Base-by-base conservation (phyloP, 768 basidiomycete genomes). In the Porpolomopsis calyptriformis region DNA sequence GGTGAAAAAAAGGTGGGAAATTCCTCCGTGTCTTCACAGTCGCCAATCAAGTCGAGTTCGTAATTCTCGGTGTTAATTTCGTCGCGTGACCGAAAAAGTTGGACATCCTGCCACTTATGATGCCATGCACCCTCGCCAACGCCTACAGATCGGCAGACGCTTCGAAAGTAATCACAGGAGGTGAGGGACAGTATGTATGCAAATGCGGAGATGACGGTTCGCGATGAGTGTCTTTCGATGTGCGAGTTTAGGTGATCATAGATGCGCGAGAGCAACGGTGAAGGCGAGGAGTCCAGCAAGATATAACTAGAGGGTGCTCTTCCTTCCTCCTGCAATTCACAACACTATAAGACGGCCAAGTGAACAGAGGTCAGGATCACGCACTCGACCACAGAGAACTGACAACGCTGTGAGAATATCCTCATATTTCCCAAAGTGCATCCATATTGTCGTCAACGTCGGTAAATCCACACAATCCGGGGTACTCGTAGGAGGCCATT, bases 1-100 rank as follows among this genome's bases (percentile, higher is more conserved):
- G 53, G 51, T 3, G 76, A 72, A 48, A 90, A 74, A 60, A 91
- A 90, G 3, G 61, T 60, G 0, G 88, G 87, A 52, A 78, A 81
- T 5, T 61, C 58, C 3, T 67, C 63, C 31, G 66, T 65, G 10
- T 67, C 57, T 14, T 66, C 63, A n/a, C 65, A 64, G 27, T 67
- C 68, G 11, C 66, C 63, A 7, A 65, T 63, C 2, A 63, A 58
- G 29, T 67, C 73, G 10, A 64, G 66, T 11, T 61, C 66, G 36
- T 68, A 66, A 2, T 57, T 55, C 4, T 66, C 67, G 19, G 64
- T 54, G 23, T 60, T 61, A 40, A 68, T 56, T 22, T 61, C 57
- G 22, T 61, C 59, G 40, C 42, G 61, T 27, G 8, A n/a, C 19
- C 26, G 19, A 8, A 20, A 38, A 26, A 37, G 12, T 10, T 4